A percentile compares a stretch with the other conserved stretches of the same genome.
These are phyloP conservation scores for Plasmodium blacklocki DNA, from an alignment of 169 alveolate species.

Conservation along the genomic window DNA sequence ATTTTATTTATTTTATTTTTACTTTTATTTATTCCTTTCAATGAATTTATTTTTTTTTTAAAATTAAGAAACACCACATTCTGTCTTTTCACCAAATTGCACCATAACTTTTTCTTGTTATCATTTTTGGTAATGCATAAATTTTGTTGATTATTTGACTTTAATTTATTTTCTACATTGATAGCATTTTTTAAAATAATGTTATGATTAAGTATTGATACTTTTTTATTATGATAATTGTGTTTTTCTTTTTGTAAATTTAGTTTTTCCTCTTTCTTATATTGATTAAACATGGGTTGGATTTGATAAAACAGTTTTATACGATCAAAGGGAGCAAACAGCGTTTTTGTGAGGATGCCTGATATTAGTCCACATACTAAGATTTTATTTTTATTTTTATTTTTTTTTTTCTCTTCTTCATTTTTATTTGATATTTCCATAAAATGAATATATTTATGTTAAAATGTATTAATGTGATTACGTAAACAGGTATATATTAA, in stretches of 20 bases:
- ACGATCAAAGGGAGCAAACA: constrained; percentile 92
- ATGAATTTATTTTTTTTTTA: constrained; percentile 7
- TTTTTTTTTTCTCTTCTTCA: constrained; percentile 54
- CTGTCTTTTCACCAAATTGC: background rate
- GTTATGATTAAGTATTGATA: no score
- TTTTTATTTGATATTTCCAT: constrained; percentile 48
- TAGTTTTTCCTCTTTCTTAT: constrained; percentile 12
- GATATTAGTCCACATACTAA: constrained; percentile 85
- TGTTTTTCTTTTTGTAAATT: background rate
- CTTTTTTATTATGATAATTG: no score
- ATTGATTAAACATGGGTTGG: constrained; percentile 89
- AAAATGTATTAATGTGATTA: no score
- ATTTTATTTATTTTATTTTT: constrained; percentile 11
- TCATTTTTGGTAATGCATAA: constrained; percentile 1
- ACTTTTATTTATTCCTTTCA: constrained; percentile 40
- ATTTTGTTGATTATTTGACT: background rate
- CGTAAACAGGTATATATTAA: no score
- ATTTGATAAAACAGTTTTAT: constrained; percentile 88
- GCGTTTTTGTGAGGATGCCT: constrained; percentile 88
- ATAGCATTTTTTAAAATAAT: no score
- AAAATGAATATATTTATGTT: background rate
- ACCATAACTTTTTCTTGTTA: background rate
- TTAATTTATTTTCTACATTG: no score
- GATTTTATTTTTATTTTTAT: constrained; percentile 75
- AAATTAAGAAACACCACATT: constrained; percentile 53